Conservation (phyloP, 441 rosid genomes). For the Eruca vesicaria region DNA sequence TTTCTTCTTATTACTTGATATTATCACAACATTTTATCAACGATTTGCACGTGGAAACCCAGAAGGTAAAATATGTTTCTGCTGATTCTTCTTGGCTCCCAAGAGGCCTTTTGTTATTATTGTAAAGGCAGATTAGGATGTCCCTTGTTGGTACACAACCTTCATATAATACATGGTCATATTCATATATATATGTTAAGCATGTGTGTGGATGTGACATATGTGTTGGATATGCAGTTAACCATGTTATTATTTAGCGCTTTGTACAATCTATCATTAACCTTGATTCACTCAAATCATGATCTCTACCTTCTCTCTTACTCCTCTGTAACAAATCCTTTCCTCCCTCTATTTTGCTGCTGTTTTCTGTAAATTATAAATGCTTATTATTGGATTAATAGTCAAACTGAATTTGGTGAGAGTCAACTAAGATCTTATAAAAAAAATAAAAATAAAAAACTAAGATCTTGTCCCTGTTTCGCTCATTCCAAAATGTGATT, state of each 20-base stretch:
- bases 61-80: constrained; percentile 40
- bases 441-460: too few relatives aligned
- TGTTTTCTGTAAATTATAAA: not conserved
- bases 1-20: not conserved
- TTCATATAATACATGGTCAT: not conserved
- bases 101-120: constrained; percentile 15
- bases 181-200: not conserved
- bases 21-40: not conserved
- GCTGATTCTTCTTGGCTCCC: constrained; percentile 26
- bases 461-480: constrained; percentile 14
- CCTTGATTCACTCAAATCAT: constrained; percentile 30
- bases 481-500: not conserved
- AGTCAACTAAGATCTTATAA: constrained; percentile 11
- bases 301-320: constrained; percentile 17
- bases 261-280: constrained; percentile 20
- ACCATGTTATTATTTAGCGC: constrained; percentile 9
- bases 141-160: not conserved
- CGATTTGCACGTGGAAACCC: constrained; percentile 59
- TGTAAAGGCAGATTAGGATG: not conserved
- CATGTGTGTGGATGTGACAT: constrained; percentile 13
- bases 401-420: constrained; percentile 34
- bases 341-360: constrained; percentile 14
- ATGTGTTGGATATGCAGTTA: constrained; percentile 12
- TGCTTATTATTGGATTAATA: constrained; percentile 1
- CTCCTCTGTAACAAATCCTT: constrained; percentile 38